Conservation (phyloP, 1,139 yeast species). For the Yamadazyma diospyri region DNA sequence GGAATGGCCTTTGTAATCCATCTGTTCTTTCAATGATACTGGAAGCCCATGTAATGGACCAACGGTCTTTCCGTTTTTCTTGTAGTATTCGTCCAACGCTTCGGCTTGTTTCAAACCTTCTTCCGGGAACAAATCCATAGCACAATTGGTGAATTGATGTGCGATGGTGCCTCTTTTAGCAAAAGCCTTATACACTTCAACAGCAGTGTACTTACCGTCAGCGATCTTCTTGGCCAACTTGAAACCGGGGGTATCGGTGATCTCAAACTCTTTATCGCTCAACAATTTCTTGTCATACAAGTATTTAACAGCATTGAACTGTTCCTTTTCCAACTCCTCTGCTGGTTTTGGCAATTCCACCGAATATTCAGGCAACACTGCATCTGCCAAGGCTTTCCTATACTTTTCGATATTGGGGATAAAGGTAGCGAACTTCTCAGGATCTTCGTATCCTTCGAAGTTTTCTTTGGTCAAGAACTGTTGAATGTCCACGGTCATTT, state of each 20-base stretch:
- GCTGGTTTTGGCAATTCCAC: constrained; percentile 35
- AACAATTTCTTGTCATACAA: constrained; percentile 42
- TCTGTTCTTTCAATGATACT: constrained; percentile 50
- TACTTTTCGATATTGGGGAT: constrained; percentile 52
- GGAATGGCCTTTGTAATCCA: constrained; percentile 52
- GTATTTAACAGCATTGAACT: constrained; percentile 46
- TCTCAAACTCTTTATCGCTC: constrained; percentile 40
- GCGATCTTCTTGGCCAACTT: constrained; percentile 35
- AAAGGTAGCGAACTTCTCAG: constrained; percentile 32
- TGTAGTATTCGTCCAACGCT: constrained; percentile 36
- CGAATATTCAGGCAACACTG: constrained; percentile 39
- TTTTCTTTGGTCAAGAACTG: constrained; percentile 31
- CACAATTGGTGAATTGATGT: constrained; percentile 37
- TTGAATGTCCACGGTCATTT: constrained; percentile 11
- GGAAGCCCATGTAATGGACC: constrained; percentile 67
- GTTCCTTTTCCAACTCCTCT: constrained; percentile 33
- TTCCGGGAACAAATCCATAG: constrained; percentile 29
- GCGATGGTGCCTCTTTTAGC: constrained; percentile 46
- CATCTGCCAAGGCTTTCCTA: constrained; percentile 37
- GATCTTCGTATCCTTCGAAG: constrained; percentile 35
- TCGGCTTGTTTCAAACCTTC: constrained; percentile 36
- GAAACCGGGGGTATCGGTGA: constrained; percentile 44
- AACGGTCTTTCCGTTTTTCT: constrained; percentile 52
- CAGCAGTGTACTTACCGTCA: constrained; percentile 33
- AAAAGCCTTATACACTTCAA: constrained; percentile 48